Base-by-base conservation (phyloP, 78 protist genomes). In the Dictyostelium capitatum region DNA sequence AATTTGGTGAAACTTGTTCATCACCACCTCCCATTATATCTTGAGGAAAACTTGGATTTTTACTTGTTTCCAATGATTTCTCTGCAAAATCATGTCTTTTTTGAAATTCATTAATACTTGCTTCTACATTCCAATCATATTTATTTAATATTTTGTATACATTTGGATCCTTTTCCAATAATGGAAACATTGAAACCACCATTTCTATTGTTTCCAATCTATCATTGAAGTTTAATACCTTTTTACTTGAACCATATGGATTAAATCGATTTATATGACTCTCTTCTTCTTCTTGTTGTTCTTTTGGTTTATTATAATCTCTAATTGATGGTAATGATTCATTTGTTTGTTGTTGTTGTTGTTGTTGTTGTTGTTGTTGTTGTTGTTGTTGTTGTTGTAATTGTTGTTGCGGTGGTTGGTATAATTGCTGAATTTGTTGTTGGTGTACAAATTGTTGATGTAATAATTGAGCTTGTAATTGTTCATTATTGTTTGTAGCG, bases 131-230 rank as follows among this genome's bases (percentile, higher is more conserved):
- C 93, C 93, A 87, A 17, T 57, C 56, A 51, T 77, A 62, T n/a
- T 80, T 80, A 10, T 87, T 57, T n/a, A 87, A 62, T 5, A 87
- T 74, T 41, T 48, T 53, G 72, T 87, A 87, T 6, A 87, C 93
- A 25, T 50, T 47, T 28, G 32, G 41, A 78, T 87, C 93, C 28
- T 87, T 73, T 50, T 87, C 84, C 17, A 87, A 74, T n/a, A 87
- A 51, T 12, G 93, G 93, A 64, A 65, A 87, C 93, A 87, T 87
- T 12, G 78, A 64, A 10, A 77, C 69, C 4, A 87, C 50, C 51
- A 57, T 46, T 41, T 87, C 84, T 0, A 87, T 75, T 41, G 80
- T 47, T 4, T 87, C 93, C 6, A 87, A 56, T 51, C 93, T 53
- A 0, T 87, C 84, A 25, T 77, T 23, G 20, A 59, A 87, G n/a